Percentiles rank a stretch among this genome's conserved stretches.
Conservation (phyloP, 2,329 filamentous ascomycete genomes). For the Pseudohalonectria lignicola region DNA sequence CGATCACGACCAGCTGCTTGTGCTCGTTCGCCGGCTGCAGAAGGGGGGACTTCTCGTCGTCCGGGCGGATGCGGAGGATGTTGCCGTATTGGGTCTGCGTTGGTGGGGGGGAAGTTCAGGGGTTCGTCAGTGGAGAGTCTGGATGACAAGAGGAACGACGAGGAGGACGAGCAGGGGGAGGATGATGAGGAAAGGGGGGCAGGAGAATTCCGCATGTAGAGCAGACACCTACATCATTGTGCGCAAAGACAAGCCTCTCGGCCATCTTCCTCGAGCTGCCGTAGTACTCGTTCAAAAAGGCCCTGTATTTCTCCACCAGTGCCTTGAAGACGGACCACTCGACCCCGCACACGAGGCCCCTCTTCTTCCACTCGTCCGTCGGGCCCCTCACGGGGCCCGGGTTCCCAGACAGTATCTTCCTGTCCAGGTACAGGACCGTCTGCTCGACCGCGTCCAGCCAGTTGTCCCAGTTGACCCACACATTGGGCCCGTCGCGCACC, state of each 20-base stretch:
- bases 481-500: conserved; percentile 64
- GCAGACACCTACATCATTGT: conserved; percentile 69
- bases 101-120: no score
- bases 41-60: conserved; percentile 71
- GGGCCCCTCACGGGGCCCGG: conserved; percentile 14
- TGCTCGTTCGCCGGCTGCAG: conserved; percentile 85
- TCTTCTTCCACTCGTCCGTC: conserved; percentile 49
- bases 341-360: conserved; percentile 71
- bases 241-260: conserved; percentile 79
- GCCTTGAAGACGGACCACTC: conserved; percentile 70
- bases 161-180: no score
- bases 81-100: conserved; percentile 92
- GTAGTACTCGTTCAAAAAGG: conserved; percentile 62
- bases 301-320: conserved; percentile 66
- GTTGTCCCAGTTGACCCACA: conserved; percentile 91
- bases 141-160: no score
- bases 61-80: conserved; percentile 63
- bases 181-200: not conserved
- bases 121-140: no score
- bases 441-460: conserved; percentile 63
- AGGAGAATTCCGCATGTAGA: no score
- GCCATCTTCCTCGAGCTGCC: conserved; percentile 56
- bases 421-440: conserved; percentile 44
- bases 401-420: conserved; percentile 41
- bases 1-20: conserved; percentile 93